phyloP scores from a whole-genome alignment of 2,329 filamentous ascomycete genomes.

The Fusarium sp. region DNA sequence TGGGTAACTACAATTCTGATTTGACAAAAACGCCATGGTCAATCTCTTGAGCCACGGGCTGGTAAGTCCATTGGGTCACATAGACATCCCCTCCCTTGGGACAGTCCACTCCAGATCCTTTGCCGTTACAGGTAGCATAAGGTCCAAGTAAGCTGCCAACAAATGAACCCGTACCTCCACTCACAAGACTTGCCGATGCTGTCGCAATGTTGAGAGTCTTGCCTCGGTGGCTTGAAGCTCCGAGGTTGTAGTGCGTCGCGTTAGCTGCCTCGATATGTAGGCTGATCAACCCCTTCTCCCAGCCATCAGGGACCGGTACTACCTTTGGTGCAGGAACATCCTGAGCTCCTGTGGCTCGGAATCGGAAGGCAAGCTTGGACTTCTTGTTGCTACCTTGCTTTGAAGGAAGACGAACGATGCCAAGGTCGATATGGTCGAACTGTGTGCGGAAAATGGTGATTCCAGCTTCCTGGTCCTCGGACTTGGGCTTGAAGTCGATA shows the following conservation, averaged over 20 bases:
- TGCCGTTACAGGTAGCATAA: conserved; percentile 27
- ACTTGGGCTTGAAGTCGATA: background rate
- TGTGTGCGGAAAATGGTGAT: conserved; percentile 23
- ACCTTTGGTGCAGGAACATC: background rate
- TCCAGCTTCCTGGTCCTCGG: conserved; percentile 7
- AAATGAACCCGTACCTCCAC: conserved; percentile 6
- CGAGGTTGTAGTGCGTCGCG: conserved; percentile 16
- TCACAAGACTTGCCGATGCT: conserved; percentile 15
- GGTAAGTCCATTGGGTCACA: conserved; percentile 17
- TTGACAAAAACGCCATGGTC: background rate
- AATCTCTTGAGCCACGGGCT: conserved; percentile 11
- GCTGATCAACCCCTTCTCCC: background rate
- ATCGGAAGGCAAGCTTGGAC: background rate
- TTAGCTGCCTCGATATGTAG: conserved; percentile 10
- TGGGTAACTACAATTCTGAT: background rate
- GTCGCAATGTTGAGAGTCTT: background rate
- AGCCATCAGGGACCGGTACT: conserved; percentile 6
- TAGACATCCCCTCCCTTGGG: conserved; percentile 2
- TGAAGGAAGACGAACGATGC: background rate
- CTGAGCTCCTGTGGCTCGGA: conserved; percentile 4
- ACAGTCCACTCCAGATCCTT: conserved; percentile 6
- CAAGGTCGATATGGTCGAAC: conserved; percentile 27
- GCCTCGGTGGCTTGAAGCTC: background rate
- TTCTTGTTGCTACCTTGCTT: background rate
- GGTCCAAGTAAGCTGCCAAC: conserved; percentile 21